Evolutionary conservation across 2,329 filamentous ascomycete genomes (phyloP), one percentile per base, ranked within the genome.

Genomic region (Clonostachys rosea): DNA sequence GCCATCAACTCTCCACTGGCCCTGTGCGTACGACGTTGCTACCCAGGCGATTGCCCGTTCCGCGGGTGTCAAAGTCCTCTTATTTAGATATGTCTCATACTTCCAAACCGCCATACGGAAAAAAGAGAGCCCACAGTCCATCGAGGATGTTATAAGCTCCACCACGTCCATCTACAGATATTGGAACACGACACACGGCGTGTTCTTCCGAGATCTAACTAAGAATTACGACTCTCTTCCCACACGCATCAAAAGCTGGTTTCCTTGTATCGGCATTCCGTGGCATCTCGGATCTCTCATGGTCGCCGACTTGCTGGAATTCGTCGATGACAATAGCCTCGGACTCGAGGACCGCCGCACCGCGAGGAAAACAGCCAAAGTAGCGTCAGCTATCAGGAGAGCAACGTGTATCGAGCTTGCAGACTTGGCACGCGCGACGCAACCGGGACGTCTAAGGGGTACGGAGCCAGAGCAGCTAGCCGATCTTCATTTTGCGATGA

Each of bases 231-330:
- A 74, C 34, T 54, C 59, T 1, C 67, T 83, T 1, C 76, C 78
- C 2, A 56, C 71, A 11, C 74, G 74, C 13, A 70, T 83, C 5
- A 78, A 79, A 54, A 78, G 78, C 40, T 83, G 79, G 79, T 82
- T 81, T 50, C 69, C 80, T 13, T 75, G 78, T 45, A 69, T 83
- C 20, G 65, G 72, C 1, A 75, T 74, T 0, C 80, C 83, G 52
- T 83, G 78, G 73, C 75, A 81, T 51, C 70, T 82, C 4, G 79
- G 72, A 3, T 69, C 71, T 0, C 68, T 83, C 40, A 64, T 82
- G 20, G 61, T 83, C 5, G 75, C 77, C 34, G 79, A 83, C 47
- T 57, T 75, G 5, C 63, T 83, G 12, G 73, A 76, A 42, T 59
- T 67, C 24, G 69, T 80, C 18, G 78, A 82, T 45, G 62, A 67